phyloP scores from a whole-genome alignment of 176 grass and related monocot genomes.

The Triticum aestivum region DNA sequence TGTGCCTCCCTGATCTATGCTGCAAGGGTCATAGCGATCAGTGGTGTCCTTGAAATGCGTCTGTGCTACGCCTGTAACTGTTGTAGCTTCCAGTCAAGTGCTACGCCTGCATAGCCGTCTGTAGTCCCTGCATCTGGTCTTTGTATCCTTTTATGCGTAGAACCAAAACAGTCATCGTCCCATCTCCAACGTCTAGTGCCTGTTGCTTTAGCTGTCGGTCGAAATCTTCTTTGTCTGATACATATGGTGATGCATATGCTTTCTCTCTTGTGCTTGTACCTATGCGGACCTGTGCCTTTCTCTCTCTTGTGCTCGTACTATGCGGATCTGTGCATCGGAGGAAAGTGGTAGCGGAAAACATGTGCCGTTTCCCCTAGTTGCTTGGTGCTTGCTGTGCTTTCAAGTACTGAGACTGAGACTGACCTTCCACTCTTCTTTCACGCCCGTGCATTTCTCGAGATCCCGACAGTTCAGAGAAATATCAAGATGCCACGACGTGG shows the following conservation, averaged over 20 bases:
- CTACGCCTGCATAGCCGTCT: too few relatives aligned
- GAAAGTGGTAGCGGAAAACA: background rate
- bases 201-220: background rate
- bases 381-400: background rate
- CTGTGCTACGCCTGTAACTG: too few relatives aligned
- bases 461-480: conserved; percentile 12
- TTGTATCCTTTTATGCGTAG: too few relatives aligned
- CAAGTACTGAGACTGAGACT: background rate
- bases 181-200: background rate
- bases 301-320: background rate
- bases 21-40: too few relatives aligned
- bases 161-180: background rate
- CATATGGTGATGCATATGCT: background rate
- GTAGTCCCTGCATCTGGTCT: too few relatives aligned
- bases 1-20: too few relatives aligned
- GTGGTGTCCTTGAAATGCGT: too few relatives aligned
- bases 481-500: background rate
- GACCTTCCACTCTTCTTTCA: background rate
- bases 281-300: background rate
- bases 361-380: background rate
- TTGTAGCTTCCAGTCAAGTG: too few relatives aligned
- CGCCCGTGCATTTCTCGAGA: background rate
- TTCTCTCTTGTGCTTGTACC: background rate
- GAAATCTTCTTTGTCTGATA: background rate
- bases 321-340: background rate